Conservation (phyloP, 495 filamentous ascomycete species). For the Neurospora sp. region DNA sequence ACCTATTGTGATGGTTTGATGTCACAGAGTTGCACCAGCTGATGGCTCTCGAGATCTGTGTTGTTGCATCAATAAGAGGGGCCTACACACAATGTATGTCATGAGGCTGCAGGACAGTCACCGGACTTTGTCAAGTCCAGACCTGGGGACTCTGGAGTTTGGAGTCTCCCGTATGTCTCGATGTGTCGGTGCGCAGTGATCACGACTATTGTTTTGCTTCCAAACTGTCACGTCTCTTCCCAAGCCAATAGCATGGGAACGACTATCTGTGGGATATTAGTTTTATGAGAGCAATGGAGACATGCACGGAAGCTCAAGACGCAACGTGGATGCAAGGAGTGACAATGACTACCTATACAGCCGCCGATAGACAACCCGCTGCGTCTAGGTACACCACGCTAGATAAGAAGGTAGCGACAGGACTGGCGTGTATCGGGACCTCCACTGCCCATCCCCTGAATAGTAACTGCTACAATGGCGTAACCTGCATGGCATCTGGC, state of each 20-base stretch:
- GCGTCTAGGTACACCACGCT: not conserved
- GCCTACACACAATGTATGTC: not conserved
- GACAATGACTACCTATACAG: not conserved
- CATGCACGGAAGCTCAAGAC: not conserved
- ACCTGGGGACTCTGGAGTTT: not conserved
- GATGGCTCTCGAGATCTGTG: not conserved
- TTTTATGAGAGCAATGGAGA: not conserved
- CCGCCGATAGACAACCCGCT: not conserved
- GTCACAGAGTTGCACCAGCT: not conserved
- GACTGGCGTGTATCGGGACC: not conserved
- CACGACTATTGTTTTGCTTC: not conserved
- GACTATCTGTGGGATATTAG: not conserved
- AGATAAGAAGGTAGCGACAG: not conserved
- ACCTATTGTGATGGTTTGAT: not conserved
- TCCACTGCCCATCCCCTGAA: not conserved
- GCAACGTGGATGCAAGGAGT: not conserved
- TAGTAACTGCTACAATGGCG: not conserved
- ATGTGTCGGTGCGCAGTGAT: not conserved
- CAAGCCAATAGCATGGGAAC: not conserved
- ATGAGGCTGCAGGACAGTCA: not conserved
- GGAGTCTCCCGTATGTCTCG: not conserved
- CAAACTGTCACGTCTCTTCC: not conserved
- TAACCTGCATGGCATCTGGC: not conserved
- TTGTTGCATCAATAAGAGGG: not conserved
- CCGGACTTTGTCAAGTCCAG: not conserved